These are phyloP conservation scores for Marsdenia floribunda DNA, from an alignment of 257 asterid species.

Conservation along the genomic window DNA sequence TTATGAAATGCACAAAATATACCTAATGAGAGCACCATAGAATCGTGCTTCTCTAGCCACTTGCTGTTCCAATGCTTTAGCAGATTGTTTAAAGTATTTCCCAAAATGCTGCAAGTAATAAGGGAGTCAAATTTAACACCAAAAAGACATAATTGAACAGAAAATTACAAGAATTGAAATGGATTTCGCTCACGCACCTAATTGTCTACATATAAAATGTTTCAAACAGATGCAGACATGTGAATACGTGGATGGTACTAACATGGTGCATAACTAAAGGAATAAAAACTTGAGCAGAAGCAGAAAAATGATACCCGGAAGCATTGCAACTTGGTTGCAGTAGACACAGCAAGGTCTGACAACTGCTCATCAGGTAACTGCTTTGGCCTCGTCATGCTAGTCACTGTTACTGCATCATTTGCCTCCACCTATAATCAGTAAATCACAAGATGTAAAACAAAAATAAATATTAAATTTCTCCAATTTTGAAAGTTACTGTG, in stretches of 20 bases:
- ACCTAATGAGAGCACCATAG: constrained; percentile 98
- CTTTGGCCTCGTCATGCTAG: constrained; percentile 94
- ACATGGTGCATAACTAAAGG: not conserved
- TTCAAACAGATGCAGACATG: not conserved
- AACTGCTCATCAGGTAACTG: constrained; percentile 78
- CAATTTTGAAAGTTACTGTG: not conserved
- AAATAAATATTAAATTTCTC: not conserved
- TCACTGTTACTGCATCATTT: constrained; percentile 91
- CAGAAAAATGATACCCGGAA: constrained; percentile 54
- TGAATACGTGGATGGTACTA: not conserved
- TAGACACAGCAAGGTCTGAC: constrained; percentile 91
- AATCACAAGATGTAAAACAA: constrained; percentile 11
- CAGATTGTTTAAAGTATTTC: constrained; percentile 90
- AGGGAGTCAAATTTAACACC: not conserved
- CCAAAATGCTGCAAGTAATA: constrained; percentile 70
- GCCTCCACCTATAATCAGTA: constrained; percentile 70
- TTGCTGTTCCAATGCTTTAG: constrained; percentile 81
- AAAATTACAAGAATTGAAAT: not conserved
- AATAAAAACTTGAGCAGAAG: constrained; percentile 2
- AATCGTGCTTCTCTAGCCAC: constrained; percentile 90
- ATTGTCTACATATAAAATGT: not conserved
- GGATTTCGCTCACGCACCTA: not conserved
- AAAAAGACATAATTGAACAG: not conserved
- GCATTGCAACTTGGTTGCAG: constrained; percentile 89
- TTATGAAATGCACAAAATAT: constrained; percentile 10